Evolutionary conservation across 2,329 filamentous ascomycete genomes (phyloP).

Genomic region (Xylariaceae sp.): DNA sequence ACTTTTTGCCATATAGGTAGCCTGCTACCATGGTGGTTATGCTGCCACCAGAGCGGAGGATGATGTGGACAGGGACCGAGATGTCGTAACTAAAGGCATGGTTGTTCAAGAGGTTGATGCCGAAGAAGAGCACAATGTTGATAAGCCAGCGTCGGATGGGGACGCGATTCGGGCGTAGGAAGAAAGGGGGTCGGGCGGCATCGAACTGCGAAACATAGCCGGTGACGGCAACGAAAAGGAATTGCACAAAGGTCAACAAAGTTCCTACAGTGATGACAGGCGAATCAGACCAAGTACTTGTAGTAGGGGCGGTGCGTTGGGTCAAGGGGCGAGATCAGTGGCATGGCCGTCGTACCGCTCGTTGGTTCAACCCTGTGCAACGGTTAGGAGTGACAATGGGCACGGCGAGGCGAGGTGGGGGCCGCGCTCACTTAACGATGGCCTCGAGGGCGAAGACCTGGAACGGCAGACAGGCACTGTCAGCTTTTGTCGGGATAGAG

Average conservation of each 20-base stretch:
- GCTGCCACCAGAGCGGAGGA: conserved; percentile 89
- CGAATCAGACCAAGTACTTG: conserved; percentile 7
- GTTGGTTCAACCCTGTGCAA: conserved; percentile 70
- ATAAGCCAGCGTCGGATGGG: conserved; percentile 81
- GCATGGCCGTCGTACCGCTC: conserved; percentile 59
- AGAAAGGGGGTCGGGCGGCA: conserved; percentile 63
- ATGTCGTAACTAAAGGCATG: conserved; percentile 97
- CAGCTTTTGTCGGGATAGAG: not conserved
- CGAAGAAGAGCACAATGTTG: conserved; percentile 88
- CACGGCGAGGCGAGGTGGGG: conserved; percentile 12
- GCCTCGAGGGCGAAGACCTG: conserved; percentile 95
- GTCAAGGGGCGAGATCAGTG: conserved; percentile 6
- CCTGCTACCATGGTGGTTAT: conserved; percentile 95
- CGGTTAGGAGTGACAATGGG: conserved; percentile 20
- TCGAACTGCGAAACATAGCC: conserved; percentile 77
- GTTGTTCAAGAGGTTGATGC: conserved; percentile 94
- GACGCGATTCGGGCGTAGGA: conserved; percentile 73
- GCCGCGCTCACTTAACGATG: conserved; percentile 76
- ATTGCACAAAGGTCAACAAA: conserved; percentile 86
- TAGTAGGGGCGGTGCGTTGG: conserved; percentile 6
- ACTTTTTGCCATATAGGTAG: conserved; percentile 79
- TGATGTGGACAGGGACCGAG: conserved; percentile 94
- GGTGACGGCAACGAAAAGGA: conserved; percentile 75
- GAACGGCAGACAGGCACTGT: conserved; percentile 28
- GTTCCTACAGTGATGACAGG: conserved; percentile 54